Conservation (phyloP, 2,329 filamentous ascomycete species). For the Diaporthe vexans region DNA sequence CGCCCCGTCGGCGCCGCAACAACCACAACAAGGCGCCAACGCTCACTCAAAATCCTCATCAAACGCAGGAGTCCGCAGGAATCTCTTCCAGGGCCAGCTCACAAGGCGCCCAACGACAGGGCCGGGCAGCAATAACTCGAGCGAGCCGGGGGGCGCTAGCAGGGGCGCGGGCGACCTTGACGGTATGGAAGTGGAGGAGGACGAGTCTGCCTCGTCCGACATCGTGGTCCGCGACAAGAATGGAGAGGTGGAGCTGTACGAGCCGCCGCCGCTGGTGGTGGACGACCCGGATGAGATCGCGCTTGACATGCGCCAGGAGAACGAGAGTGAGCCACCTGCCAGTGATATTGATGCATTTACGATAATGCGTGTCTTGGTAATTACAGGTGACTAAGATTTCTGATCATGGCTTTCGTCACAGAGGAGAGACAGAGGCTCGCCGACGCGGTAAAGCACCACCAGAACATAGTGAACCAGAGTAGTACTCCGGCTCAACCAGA, state of each 20-base stretch:
- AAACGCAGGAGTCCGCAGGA: conserved; percentile 59
- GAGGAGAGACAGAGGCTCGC: conserved; percentile 72
- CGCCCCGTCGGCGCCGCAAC: conserved; percentile 26
- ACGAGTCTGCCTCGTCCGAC: conserved; percentile 73
- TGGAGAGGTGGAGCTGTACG: conserved; percentile 73
- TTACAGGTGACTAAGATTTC: background rate
- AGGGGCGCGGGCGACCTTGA: conserved; percentile 59
- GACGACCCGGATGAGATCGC: conserved; percentile 69
- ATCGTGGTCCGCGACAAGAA: conserved; percentile 75
- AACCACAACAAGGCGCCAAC: background rate
- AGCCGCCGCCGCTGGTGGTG: conserved; percentile 65
- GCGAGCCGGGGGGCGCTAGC: conserved; percentile 51
- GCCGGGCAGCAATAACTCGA: conserved; percentile 49
- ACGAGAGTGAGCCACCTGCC: conserved; percentile 60
- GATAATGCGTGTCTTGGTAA: background rate
- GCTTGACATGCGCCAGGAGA: conserved; percentile 70
- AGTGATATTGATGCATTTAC: background rate
- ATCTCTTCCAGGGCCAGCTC: conserved; percentile 72
- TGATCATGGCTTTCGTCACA: conserved; percentile 46
- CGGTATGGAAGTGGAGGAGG: conserved; percentile 57
- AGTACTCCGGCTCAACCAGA: conserved; percentile 73
- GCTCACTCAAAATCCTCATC: conserved; percentile 10
- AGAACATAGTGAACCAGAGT: conserved; percentile 62
- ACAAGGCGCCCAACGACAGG: conserved; percentile 65
- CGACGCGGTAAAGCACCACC: conserved; percentile 73